Evolutionary conservation across 495 filamentous ascomycete genomes (phyloP), one percentile per base, ranked within the genome.

Genomic region (Pyrenopolyporus hunteri): DNA sequence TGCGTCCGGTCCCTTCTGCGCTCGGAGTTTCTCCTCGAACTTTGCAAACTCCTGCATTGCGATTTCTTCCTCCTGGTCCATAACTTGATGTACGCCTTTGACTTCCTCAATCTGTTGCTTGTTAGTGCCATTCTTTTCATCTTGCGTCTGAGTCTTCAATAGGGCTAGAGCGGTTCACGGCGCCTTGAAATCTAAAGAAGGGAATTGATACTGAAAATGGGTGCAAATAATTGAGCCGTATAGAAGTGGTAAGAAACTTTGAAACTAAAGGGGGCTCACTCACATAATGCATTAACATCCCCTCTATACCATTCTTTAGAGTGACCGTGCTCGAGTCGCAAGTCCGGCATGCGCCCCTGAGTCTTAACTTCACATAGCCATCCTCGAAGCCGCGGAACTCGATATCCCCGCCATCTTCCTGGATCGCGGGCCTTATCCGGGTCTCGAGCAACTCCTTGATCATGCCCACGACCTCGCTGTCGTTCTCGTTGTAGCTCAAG

Each of bases 391-490:
- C 93, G 2, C 89, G 79, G 66, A 92, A 90, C 75, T 98, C 94
- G 68, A 98, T 97, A 74, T 98, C 94, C 8, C 94, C 94, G 14
- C 94, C 94, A 60, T 98, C 94, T 70, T 98, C 93, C 74, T 97
- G 93, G 53, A 98, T 98, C 3, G 94, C 87, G 1, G 94, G 94
- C 33, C 94, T 80, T 66, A 98, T 96, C 45, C 94, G 78, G 16
- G 95, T 98, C 76, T 98, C 95, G 47, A 98, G 76, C n/a, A 98
- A 76, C 76, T 98, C 94, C 76, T 98, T 97, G 74, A 98, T 97
- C 94, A 97, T 97, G 51, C 90, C 86, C 22, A 98, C 86, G 7
- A 96, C 91, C 73, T 98, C 94, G 59, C 86, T 88, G 67, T 98
- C 94, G 42, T 92, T 86, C 66, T 93, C 91, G 62, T 92, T 83